These are phyloP conservation scores for Aureobasidium lini DNA, from an alignment of 2,329 filamentous ascomycete species.

Conservation along the genomic window DNA sequence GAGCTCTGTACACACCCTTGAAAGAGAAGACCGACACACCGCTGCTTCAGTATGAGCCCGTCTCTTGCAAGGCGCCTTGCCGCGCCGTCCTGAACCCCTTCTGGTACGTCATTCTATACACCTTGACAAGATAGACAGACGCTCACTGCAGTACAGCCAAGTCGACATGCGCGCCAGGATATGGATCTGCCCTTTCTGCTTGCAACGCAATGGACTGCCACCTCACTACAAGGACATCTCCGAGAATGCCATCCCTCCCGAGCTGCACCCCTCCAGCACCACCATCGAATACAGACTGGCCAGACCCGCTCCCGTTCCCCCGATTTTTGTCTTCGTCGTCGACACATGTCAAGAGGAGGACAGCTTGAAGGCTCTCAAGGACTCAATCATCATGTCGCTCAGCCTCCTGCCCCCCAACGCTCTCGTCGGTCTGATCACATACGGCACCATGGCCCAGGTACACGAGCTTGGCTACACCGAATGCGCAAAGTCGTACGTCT, in stretches of 20 bases:
- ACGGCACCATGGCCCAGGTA: conserved; percentile 93
- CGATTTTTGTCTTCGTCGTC: conserved; percentile 81
- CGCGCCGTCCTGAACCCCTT: conserved; percentile 94
- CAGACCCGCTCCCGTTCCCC: conserved; percentile 73
- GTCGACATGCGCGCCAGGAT: conserved; percentile 76
- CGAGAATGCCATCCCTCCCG: conserved; percentile 71
- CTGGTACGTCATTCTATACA: conserved; percentile 54
- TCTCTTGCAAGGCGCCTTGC: conserved; percentile 93
- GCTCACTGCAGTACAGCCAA: conserved; percentile 48
- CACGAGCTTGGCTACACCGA: conserved; percentile 97
- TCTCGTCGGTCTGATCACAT: conserved; percentile 76
- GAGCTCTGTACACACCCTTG: conserved; percentile 87
- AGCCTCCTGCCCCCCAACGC: conserved; percentile 74
- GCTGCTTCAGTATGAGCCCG: conserved; percentile 88
- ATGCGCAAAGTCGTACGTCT: conserved; percentile 97
- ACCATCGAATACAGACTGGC: conserved; percentile 85
- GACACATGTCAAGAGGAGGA: conserved; percentile 87
- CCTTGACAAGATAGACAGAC: background rate
- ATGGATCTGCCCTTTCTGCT: conserved; percentile 85
- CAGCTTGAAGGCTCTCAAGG: conserved; percentile 72
- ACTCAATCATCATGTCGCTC: conserved; percentile 79
- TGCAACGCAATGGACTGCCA: conserved; percentile 74
- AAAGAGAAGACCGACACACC: conserved; percentile 91
- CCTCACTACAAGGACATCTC: conserved; percentile 88
- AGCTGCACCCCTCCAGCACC: conserved; percentile 73